Conservation (phyloP, 805 yeast species). For the Ogataea naganishii region DNA sequence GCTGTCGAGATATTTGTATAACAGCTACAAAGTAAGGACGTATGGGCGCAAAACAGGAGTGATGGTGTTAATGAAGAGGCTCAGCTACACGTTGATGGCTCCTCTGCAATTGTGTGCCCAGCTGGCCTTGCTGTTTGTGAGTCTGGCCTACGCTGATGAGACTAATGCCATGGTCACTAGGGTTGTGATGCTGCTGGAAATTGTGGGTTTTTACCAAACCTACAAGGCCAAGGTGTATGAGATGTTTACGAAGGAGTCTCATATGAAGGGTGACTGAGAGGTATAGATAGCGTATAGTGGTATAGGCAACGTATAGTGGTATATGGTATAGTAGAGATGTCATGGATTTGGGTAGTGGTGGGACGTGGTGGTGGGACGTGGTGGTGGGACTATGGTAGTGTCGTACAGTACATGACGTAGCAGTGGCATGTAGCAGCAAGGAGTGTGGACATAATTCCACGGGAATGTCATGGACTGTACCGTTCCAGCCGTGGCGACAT, state of each 20-base stretch:
- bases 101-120: conserved; percentile 16
- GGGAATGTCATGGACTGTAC: no score
- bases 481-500: no score
- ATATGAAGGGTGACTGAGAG: conserved; percentile 7
- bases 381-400: no score
- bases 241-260: no score
- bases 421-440: no score
- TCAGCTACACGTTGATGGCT: conserved; percentile 8
- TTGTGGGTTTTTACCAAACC: no score
- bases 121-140: conserved; percentile 13
- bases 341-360: conserved; percentile 7
- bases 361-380: neutral
- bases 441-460: no score
- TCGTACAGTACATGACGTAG: no score
- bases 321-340: conserved; percentile 3
- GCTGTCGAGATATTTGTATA: conserved; percentile 15
- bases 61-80: conserved; percentile 10
- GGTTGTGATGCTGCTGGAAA: conserved; percentile 10
- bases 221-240: no score
- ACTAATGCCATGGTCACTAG: conserved; percentile 2
- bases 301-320: conserved; percentile 4
- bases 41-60: conserved; percentile 11
- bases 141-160: conserved; percentile 12
- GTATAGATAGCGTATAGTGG: neutral
- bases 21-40: conserved; percentile 18